phyloP scores from a whole-genome alignment of 192 early-diverging fungal species.

The Geranomyces variabilis region DNA sequence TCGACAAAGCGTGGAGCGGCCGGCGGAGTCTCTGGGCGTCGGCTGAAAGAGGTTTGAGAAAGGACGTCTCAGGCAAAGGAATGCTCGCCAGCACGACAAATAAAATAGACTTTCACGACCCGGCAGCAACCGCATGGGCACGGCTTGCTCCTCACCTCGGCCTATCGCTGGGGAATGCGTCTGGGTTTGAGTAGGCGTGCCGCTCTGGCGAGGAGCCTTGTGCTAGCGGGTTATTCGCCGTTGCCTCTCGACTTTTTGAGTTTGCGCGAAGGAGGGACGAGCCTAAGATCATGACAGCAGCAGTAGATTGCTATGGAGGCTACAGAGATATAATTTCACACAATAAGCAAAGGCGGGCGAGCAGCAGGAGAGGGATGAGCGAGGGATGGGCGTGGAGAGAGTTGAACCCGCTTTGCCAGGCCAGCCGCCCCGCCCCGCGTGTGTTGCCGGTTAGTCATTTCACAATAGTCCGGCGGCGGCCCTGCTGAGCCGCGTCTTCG shows the following conservation, averaged over 20 bases:
- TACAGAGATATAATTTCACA: too few relatives aligned
- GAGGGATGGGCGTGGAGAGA: too few relatives aligned
- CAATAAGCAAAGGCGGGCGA: too few relatives aligned
- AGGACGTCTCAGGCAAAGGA: neutral
- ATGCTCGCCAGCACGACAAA: too few relatives aligned
- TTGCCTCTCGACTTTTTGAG: neutral
- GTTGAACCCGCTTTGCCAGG: too few relatives aligned
- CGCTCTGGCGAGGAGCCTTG: neutral
- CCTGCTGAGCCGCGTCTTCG: too few relatives aligned
- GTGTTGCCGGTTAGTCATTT: too few relatives aligned
- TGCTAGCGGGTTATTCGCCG: neutral
- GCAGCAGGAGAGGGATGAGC: too few relatives aligned
- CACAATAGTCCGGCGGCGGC: too few relatives aligned
- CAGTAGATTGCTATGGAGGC: neutral
- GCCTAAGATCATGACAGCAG: neutral
- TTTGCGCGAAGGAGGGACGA: conserved; percentile 8
- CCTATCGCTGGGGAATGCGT: conserved; percentile 6
- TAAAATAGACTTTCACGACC: too few relatives aligned
- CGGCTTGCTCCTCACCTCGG: neutral
- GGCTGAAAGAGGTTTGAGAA: neutral
- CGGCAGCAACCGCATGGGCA: too few relatives aligned
- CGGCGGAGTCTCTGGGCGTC: conserved; percentile 1
- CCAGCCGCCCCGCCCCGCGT: too few relatives aligned
- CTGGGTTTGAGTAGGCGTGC: conserved; percentile 4
- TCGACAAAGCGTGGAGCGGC: neutral